Percentiles rank a stretch among this genome's conserved stretches.
Conservation (phyloP, 2,329 filamentous ascomycete genomes). For the Colletotrichum tropicicola region DNA sequence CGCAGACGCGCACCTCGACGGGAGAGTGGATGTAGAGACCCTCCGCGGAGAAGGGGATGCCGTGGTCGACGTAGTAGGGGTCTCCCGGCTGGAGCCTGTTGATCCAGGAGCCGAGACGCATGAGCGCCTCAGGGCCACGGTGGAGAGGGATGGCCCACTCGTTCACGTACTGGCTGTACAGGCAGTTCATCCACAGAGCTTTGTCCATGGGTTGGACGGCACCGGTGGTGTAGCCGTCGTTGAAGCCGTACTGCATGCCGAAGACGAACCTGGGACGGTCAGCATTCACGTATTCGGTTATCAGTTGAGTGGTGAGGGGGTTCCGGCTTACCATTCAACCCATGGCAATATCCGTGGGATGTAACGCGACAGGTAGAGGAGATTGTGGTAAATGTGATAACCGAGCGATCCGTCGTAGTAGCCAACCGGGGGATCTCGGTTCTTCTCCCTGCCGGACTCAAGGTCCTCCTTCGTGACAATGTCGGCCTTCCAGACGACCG, state of each 20-base stretch:
- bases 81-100: conserved; percentile 71
- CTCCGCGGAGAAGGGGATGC: conserved; percentile 81
- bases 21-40: conserved; percentile 91
- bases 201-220: conserved; percentile 84
- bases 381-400: conserved; percentile 90
- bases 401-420: conserved; percentile 88
- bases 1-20: conserved; percentile 87
- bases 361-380: conserved; percentile 83
- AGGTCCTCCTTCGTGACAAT: conserved; percentile 72
- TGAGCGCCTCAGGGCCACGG: conserved; percentile 87
- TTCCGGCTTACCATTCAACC: conserved; percentile 75
- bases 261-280: conserved; percentile 79
- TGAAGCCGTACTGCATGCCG: conserved; percentile 96
- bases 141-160: conserved; percentile 94
- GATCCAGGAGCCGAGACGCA: conserved; percentile 86
- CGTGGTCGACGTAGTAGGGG: conserved; percentile 67
- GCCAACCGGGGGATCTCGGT: conserved; percentile 66
- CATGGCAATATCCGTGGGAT: conserved; percentile 83
- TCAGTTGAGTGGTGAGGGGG: neutral
- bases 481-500: conserved; percentile 88
- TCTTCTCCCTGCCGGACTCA: conserved; percentile 69
- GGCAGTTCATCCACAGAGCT: conserved; percentile 93
- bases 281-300: neutral
- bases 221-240: conserved; percentile 69
- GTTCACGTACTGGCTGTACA: conserved; percentile 97